phyloP scores from a whole-genome alignment of 345 rosid genomes.

The Draba incana region DNA sequence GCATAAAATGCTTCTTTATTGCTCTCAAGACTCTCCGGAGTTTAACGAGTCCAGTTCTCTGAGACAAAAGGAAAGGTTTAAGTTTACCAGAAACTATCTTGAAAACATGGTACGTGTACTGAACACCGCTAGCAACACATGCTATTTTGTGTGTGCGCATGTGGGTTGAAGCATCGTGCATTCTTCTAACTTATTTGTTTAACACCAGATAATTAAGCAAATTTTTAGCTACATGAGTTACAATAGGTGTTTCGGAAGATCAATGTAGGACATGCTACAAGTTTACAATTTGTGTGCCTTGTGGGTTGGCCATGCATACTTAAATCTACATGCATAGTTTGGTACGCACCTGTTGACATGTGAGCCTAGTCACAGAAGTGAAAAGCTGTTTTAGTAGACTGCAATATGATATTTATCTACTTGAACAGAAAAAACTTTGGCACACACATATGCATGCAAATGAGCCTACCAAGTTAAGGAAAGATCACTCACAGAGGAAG shows the following conservation, averaged over 20 bases:
- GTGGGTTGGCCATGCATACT: slow-evolving; percentile 27
- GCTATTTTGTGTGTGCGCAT: background rate
- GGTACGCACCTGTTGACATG: slow-evolving; percentile 27
- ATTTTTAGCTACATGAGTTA: slow-evolving; percentile 16
- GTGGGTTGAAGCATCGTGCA: slow-evolving; percentile 23
- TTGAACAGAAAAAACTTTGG: slow-evolving; percentile 16
- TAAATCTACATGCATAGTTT: slow-evolving; percentile 14
- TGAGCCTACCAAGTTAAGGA: slow-evolving; percentile 35
- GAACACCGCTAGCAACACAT: slow-evolving; percentile 23
- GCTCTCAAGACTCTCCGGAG: slow-evolving; percentile 97
- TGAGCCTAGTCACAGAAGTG: slow-evolving; percentile 26
- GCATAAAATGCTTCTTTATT: slow-evolving; percentile 89
- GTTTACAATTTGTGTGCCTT: slow-evolving; percentile 8
- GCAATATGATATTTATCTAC: slow-evolving; percentile 2
- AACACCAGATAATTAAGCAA: slow-evolving; percentile 12
- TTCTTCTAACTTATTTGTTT: slow-evolving; percentile 2
- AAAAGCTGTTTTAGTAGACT: slow-evolving; percentile 5
- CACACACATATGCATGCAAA: slow-evolving; percentile 17
- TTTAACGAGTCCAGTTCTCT: slow-evolving; percentile 94
- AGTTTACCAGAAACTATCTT: slow-evolving; percentile 32
- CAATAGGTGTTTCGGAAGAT: slow-evolving; percentile 22
- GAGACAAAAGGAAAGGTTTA: slow-evolving; percentile 37
- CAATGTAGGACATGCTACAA: slow-evolving; percentile 21
- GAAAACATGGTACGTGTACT: slow-evolving; percentile 3
- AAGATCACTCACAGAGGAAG: slow-evolving; percentile 77